These are phyloP conservation scores for Magnaporthiopsis incrustans DNA, from an alignment of 2,329 filamentous ascomycete genomes.

Conservation along the genomic window DNA sequence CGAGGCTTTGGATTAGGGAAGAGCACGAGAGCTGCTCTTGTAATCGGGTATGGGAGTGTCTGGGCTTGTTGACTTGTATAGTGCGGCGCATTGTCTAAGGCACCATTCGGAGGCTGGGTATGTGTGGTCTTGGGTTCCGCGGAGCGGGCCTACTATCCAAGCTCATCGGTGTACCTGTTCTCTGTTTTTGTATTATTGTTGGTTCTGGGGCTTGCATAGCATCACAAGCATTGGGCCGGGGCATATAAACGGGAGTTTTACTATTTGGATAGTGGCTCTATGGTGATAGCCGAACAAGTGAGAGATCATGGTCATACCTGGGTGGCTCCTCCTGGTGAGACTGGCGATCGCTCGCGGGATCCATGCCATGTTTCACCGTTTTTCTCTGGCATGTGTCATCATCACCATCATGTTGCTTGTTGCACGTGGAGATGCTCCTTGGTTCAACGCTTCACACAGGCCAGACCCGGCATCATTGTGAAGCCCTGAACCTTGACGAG, in stretches of 20 bases:
- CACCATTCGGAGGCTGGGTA: no score
- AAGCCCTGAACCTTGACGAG: neutral
- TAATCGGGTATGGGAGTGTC: neutral
- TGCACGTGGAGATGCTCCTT: neutral
- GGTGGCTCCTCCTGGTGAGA: neutral
- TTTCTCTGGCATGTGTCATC: neutral
- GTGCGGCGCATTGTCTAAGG: neutral
- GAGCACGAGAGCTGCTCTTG: constrained; percentile 2
- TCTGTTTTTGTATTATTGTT: neutral
- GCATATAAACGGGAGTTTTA: neutral
- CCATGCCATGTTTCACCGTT: neutral
- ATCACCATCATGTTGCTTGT: no score
- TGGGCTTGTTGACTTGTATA: constrained; percentile 1
- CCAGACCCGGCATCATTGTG: neutral
- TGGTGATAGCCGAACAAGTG: neutral
- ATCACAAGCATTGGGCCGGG: neutral
- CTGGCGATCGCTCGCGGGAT: neutral
- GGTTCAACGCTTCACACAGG: neutral
- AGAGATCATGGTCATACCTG: neutral
- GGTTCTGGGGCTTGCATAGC: neutral
- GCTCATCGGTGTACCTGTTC: neutral
- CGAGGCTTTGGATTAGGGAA: constrained; percentile 44
- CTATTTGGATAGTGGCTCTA: neutral
- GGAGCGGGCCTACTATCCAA: neutral
- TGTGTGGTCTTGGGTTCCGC: neutral